Percentiles rank a stretch among this genome's conserved stretches.
phyloP scores from a whole-genome alignment of 228 moss, liverwort and hornwort genomes.

The Sphagnum magellanicum region DNA sequence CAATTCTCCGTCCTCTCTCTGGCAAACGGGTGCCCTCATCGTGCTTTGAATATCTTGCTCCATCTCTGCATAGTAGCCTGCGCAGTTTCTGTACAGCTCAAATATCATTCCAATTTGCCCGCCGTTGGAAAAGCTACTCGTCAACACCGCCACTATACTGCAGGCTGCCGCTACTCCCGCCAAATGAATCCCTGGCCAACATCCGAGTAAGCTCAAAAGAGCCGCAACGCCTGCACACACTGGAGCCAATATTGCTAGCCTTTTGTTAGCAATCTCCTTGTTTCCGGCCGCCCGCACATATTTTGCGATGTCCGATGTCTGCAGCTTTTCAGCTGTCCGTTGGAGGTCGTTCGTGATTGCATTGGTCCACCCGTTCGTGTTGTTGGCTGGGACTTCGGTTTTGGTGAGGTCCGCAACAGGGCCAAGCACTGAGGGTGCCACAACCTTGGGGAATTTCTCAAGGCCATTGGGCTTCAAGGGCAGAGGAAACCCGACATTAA shows the following conservation, averaged over 20 bases:
- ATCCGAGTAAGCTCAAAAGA: too few species aligned
- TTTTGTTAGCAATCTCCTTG: too few species aligned
- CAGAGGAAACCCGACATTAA: conserved; percentile 18
- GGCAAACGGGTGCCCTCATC: conserved; percentile 1
- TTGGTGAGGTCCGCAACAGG: not conserved
- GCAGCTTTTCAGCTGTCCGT: not conserved
- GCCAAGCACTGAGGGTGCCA: not conserved
- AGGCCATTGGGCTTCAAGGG: conserved; percentile 20
- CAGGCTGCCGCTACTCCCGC: too few species aligned
- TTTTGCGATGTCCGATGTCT: conserved; percentile 1
- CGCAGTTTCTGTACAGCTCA: conserved; percentile 22
- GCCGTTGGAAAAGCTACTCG: not conserved
- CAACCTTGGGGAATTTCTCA: conserved; percentile 17
- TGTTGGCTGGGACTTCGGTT: not conserved
- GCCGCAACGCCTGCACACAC: too few species aligned
- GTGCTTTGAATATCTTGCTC: conserved; percentile 13
- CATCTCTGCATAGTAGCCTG: conserved; percentile 20
- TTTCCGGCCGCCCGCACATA: not conserved
- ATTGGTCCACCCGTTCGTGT: conserved; percentile 9
- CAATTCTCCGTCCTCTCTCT: conserved; percentile 11
- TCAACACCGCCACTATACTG: too few species aligned
- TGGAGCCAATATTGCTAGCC: too few species aligned
- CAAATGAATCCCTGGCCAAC: not conserved
- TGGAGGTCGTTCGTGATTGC: conserved; percentile 6
- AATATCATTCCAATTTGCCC: conserved; percentile 15